A percentile compares a stretch with the other conserved stretches of the same genome.
These are phyloP conservation scores for Syzygium jambos DNA, from an alignment of 345 rosid genomes.

Conservation along the genomic window DNA sequence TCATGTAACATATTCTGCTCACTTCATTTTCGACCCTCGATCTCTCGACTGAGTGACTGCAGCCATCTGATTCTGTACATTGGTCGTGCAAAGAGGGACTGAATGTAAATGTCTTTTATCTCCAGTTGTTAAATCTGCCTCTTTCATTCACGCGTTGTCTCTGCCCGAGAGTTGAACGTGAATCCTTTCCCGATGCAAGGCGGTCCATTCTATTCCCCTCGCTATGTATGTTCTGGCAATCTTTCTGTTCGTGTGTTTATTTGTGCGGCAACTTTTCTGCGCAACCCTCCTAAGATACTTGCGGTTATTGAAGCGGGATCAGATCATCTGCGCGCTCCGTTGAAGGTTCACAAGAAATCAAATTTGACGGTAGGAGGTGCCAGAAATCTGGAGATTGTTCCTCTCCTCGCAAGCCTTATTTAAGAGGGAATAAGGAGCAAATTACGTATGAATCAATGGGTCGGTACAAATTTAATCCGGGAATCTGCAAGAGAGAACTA, in stretches of 20 bases:
- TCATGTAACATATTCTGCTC: constrained; percentile 22
- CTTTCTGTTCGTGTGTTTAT: background rate
- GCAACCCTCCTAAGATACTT: background rate
- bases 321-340: background rate
- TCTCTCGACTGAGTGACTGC: background rate
- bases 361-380: background rate
- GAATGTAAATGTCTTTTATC: background rate
- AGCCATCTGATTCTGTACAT: background rate
- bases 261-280: background rate
- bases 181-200: background rate
- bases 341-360: background rate
- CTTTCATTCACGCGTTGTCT: background rate
- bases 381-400: background rate
- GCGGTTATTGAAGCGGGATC: background rate
- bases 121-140: background rate
- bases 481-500: background rate
- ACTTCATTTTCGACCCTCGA: background rate
- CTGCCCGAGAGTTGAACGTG: background rate
- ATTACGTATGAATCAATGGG: background rate
- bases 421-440: background rate
- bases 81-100: background rate
- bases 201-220: background rate
- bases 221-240: background rate
- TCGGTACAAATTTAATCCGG: background rate
- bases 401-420: background rate